Evolutionary conservation across 2,329 filamentous ascomycete genomes (phyloP), one percentile per base, ranked within the genome.

Genomic region (Colletotrichum gloeosporioides): DNA sequence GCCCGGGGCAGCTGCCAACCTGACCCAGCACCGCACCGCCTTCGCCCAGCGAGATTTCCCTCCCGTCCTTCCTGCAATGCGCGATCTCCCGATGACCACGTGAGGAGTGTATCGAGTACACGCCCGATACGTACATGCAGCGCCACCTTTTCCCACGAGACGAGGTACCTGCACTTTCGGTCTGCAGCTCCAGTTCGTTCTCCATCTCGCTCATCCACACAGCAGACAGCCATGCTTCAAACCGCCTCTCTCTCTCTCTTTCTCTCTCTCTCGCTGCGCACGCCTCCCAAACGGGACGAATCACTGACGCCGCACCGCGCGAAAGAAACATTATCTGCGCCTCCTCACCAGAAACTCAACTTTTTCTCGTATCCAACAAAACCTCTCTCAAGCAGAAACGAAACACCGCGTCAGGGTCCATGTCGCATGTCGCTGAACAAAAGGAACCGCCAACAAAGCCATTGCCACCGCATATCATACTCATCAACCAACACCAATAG

Each of bases 81-180:
- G 74, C 76, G 74, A 78, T 77, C 74, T 78, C 74, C 70, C 74
- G 70, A 71, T 27, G 49, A 70, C 74, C 76, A 77, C 74, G 74
- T 77, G 74, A 76, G 74, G 13, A 22, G 25, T 29, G 69, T 63
- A 44, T 44, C 25, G 67, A 71, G 32, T 69, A 67, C 65, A 16
- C 31, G 6, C 16, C 13, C 16, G n/a, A 36, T 75, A 62, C 67
- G 27, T 36, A 62, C 67, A 34, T 36, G 65, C 31, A 22, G 8
- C 29, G 53, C 53, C 18, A 31, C 62, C 27, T 29, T 39, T 39
- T 69, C 16, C 32, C 44, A 68, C 31, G 44, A 57, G 65, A 29
- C 49, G 15, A 57, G n/a, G 44, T 67, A 34, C 59, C 29, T 34
- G 34, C 31, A 64, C 62, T 64, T 39, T 36, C 44, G 62, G n/a